phyloP scores from a whole-genome alignment of 192 early-diverging fungal species.

The Gaertneriomyces sp. region DNA sequence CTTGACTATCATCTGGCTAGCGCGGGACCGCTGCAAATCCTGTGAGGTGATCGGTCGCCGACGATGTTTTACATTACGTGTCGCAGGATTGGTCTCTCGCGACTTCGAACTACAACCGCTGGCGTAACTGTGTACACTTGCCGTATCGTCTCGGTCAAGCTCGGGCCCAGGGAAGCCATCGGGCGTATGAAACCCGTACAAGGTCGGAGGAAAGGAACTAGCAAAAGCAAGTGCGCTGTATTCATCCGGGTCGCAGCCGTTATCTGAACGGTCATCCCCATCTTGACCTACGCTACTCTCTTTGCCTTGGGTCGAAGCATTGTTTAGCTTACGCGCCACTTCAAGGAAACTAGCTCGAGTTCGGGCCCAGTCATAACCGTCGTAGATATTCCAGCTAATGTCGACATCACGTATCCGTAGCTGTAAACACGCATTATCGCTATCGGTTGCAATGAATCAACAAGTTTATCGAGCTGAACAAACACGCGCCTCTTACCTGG shows the following conservation, averaged over 20 bases:
- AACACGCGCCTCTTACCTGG: no score
- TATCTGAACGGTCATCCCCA: slow-evolving; percentile 4
- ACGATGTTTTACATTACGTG: slow-evolving; percentile 3
- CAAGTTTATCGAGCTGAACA: no score
- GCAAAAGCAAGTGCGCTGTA: slow-evolving; percentile 23
- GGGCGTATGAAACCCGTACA: not conserved
- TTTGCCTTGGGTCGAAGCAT: not conserved
- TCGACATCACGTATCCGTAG: slow-evolving; percentile 59
- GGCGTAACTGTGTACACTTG: slow-evolving; percentile 12
- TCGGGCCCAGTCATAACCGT: slow-evolving; percentile 64
- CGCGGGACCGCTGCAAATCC: slow-evolving; percentile 37
- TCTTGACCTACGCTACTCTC: not conserved
- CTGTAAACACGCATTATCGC: slow-evolving; percentile 23
- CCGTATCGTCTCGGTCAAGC: slow-evolving; percentile 13
- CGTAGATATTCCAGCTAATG: slow-evolving; percentile 60
- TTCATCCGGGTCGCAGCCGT: not conserved
- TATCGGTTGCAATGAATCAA: not conserved
- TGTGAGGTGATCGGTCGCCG: slow-evolving; percentile 37
- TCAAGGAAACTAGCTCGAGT: slow-evolving; percentile 2
- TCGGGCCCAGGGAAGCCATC: slow-evolving; percentile 12
- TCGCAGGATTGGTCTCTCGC: not conserved
- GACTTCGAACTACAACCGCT: slow-evolving; percentile 5
- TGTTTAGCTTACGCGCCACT: not conserved
- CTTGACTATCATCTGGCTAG: slow-evolving; percentile 51
- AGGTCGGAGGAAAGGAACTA: slow-evolving; percentile 21